A percentile compares a stretch with the other conserved stretches of the same genome.
Conservation (phyloP, 2,329 filamentous ascomycete species). For the Rutstroemia sp. region DNA sequence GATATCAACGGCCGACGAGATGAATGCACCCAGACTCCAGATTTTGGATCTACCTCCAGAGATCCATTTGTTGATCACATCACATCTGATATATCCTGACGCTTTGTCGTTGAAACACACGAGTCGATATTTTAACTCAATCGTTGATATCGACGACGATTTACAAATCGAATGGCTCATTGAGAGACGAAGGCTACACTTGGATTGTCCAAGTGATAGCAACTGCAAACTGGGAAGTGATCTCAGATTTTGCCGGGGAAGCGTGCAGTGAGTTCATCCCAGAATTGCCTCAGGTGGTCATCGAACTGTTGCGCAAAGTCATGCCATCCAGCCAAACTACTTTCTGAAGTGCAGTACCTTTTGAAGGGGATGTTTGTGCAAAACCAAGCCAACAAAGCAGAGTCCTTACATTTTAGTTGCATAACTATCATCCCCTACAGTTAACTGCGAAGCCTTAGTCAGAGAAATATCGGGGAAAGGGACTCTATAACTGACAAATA, state of each 20-base stretch:
- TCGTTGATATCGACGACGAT: conserved; percentile 58
- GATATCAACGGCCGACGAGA: neutral
- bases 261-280: conserved; percentile 41
- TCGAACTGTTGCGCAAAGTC: neutral
- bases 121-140: conserved; percentile 52
- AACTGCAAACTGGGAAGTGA: conserved; percentile 53
- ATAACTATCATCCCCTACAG: neutral
- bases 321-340: too few species aligned
- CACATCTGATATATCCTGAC: conserved; percentile 59
- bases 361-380: too few species aligned
- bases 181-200: conserved; percentile 52
- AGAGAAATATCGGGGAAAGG: neutral
- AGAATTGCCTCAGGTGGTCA: neutral
- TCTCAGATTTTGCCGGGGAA: conserved; percentile 51
- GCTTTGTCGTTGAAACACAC: conserved; percentile 64
- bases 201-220: conserved; percentile 56
- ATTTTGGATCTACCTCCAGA: conserved; percentile 48
- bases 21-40: neutral
- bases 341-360: too few species aligned
- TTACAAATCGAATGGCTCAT: conserved; percentile 65
- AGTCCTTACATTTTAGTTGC: neutral
- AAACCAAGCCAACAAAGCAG: too few species aligned
- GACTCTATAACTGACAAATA: neutral
- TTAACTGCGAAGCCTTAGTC: neutral
- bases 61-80: conserved; percentile 55